These are phyloP conservation scores for Stemphylium lycopersici DNA, from an alignment of 2,329 filamentous ascomycete species.

Conservation along the genomic window DNA sequence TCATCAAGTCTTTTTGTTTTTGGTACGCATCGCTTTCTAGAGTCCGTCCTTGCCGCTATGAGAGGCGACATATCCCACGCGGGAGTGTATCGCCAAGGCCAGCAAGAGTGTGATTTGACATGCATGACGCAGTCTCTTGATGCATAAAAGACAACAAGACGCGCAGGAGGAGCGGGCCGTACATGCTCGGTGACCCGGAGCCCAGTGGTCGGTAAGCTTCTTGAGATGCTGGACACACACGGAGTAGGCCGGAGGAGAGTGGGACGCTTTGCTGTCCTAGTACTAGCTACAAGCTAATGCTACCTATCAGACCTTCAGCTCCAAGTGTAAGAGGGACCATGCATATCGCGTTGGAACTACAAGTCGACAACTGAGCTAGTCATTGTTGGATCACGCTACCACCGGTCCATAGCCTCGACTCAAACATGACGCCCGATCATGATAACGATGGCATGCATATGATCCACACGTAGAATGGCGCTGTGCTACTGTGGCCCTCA, in stretches of 20 bases:
- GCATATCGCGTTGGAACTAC: too few species aligned
- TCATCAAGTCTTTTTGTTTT: not conserved
- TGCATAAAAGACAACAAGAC: not conserved
- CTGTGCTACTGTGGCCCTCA: not conserved
- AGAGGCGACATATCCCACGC: too few species aligned
- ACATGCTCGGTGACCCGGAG: not conserved
- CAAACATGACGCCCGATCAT: too few species aligned
- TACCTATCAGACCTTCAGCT: too few species aligned
- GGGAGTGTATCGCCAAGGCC: too few species aligned
- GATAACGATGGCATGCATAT: too few species aligned
- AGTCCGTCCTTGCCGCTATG: too few species aligned
- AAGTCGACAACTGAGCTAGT: not conserved
- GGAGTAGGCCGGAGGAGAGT: not conserved
- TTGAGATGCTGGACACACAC: not conserved
- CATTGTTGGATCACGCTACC: not conserved
- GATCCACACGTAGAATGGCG: not conserved
- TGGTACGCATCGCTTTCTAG: not conserved
- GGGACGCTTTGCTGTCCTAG: not conserved
- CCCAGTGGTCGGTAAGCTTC: not conserved
- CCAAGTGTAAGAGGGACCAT: too few species aligned
- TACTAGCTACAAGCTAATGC: not conserved
- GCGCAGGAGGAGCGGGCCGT: not conserved
- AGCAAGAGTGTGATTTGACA: not conserved
- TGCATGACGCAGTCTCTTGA: not conserved
- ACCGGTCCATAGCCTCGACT: not conserved